Base-by-base conservation (phyloP, 2,329 filamentous ascomycete species). In the Biscogniauxia marginata region DNA sequence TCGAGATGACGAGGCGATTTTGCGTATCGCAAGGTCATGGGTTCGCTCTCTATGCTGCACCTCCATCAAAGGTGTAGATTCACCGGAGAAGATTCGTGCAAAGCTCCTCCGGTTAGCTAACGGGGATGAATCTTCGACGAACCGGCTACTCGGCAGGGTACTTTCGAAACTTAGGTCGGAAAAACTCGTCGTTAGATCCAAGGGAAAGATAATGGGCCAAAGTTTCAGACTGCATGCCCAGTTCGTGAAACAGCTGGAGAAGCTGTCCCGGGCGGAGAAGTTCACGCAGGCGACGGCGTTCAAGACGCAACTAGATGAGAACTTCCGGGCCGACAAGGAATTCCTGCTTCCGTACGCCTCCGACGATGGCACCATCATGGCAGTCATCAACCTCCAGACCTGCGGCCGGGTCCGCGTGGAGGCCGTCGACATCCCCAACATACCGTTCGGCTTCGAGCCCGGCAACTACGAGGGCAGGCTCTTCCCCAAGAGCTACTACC, bases 401-500 rank as follows among this genome's bases (percentile, higher is more conserved):
- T 70, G 80, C 50, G 81, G 83, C 3, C 78, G 82, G 44, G 75
- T 91, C 45, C 75, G 69, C 16, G 67, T 89, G 6, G 73, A 78
- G 3, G 76, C 83, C 0, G 67, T 79, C 1, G 76, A 86, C 44
- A 79, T 88, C 4, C 84, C 84, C 1, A 65, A 80, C 50, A 84
- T 89, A 24, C 85, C 86, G 1, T 87, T 89, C 67, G 89, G 89
- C 1, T 88, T 91, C 65, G 82, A 84, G 52, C 86, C 87, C 7
- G 84, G 84, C 16, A 85, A 88, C 61, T 92, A 92, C 70, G 84
- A 89, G 65, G 87, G 85, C 20, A 80, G 87, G 54, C 84, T 84
- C 56, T 86, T 87, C 59, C 83, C 88, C 34, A 87, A 87, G 63
- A 78, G 79, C 30, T 84, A 84, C 63, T 80, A 90, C 50, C 81